Conservation (phyloP, 2,329 filamentous ascomycete genomes). For the Grosmannia huntii region DNA sequence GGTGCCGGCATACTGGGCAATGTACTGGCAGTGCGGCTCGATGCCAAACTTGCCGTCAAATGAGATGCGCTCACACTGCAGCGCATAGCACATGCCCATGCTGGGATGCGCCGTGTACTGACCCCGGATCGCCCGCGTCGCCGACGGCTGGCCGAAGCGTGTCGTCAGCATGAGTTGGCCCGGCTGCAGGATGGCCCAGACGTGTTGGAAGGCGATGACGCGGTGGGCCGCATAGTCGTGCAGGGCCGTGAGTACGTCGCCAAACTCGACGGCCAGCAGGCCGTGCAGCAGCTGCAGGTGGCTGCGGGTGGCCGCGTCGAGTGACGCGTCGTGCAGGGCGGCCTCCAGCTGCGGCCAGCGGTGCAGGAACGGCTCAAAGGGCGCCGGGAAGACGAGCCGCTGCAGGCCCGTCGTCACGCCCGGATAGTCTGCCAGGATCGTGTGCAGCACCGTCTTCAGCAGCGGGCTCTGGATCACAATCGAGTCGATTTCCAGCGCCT, state of each 20-base stretch:
- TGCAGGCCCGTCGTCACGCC: constrained; percentile 43
- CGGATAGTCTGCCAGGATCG: constrained; percentile 41
- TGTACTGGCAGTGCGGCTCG: constrained; percentile 16
- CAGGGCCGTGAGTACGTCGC: constrained; percentile 31
- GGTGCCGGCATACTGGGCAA: constrained; percentile 26
- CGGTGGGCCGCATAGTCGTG: constrained; percentile 34
- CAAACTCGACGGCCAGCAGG: constrained; percentile 33
- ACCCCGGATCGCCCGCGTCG: constrained; percentile 20
- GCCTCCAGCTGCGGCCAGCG: constrained; percentile 38
- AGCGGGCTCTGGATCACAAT: constrained; percentile 50
- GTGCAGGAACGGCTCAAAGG: constrained; percentile 51
- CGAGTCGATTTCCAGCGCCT: constrained; percentile 44
- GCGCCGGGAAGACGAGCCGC: constrained; percentile 42
- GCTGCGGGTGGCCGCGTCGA: constrained; percentile 20
- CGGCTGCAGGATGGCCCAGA: constrained; percentile 36
- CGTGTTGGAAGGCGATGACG: constrained; percentile 35
- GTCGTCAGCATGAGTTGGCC: constrained; percentile 25
- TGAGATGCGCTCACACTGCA: constrained; percentile 27
- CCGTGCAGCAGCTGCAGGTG: constrained; percentile 32
- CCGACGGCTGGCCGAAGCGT: constrained; percentile 23
- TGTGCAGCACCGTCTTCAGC: constrained; percentile 39
- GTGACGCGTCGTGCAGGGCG: constrained; percentile 20
- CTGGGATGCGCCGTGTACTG: constrained; percentile 18
- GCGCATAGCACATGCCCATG: constrained; percentile 21
- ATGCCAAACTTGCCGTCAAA: constrained; percentile 33